Percentiles rank a stretch among this genome's conserved stretches.
These are phyloP conservation scores for Populus hybrid DNA, from an alignment of 441 rosid genomes.

Conservation along the genomic window DNA sequence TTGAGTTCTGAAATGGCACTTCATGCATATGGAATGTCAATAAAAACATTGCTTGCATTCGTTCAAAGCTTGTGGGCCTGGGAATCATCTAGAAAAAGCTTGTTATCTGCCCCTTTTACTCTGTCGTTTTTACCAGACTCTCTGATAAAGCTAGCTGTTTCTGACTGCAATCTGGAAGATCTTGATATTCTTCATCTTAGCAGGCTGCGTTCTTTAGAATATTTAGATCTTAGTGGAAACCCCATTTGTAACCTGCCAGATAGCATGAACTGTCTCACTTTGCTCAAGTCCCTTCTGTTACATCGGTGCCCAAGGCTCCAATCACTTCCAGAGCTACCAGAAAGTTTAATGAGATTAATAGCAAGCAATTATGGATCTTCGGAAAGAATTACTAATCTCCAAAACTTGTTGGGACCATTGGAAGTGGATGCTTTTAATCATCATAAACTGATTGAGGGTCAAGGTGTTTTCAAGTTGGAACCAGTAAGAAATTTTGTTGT, in stretches of 20 bases:
- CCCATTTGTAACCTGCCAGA: constrained; percentile 8
- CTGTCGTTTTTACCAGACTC: not conserved
- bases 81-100: not conserved
- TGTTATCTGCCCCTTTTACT: not conserved
- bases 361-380: constrained; percentile 23
- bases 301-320: constrained; percentile 6
- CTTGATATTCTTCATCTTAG: constrained; percentile 3
- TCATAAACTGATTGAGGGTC: constrained; percentile 18
- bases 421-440: constrained; percentile 18
- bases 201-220: not conserved
- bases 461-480: constrained; percentile 19
- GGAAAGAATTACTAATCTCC: constrained; percentile 15
- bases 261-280: constrained; percentile 1
- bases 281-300: not conserved
- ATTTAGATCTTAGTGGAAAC: constrained; percentile 13
- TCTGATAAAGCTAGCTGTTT: not conserved
- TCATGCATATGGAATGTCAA: not conserved
- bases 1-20: not conserved
- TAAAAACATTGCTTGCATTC: not conserved
- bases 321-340: constrained; percentile 17
- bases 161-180: constrained; percentile 13
- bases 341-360: constrained; percentile 11
- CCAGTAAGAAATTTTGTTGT: constrained; percentile 2
- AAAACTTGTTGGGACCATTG: constrained; percentile 8
- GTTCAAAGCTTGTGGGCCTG: not conserved